Conservation (phyloP, 352 stramenopile genomes). For the Phytophthora citricola region DNA sequence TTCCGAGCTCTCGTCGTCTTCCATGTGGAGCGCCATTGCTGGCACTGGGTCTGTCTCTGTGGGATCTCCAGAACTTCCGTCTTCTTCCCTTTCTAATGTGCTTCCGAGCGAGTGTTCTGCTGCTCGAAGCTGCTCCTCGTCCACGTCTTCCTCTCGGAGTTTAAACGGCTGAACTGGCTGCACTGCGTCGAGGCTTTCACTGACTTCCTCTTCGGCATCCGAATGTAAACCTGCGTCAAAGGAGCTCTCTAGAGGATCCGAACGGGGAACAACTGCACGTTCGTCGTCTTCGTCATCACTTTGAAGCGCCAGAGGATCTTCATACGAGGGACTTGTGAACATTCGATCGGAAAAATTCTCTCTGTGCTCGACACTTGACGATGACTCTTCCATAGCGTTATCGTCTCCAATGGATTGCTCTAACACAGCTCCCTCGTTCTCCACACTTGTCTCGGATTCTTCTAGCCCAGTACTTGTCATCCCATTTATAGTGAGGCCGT, state of each 20-base stretch:
- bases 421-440: background rate
- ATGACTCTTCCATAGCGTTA: slow-evolving; percentile 4
- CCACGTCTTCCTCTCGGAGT: slow-evolving; percentile 11
- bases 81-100: background rate
- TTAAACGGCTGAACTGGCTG: slow-evolving; percentile 5
- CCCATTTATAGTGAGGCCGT: background rate
- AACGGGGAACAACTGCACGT: background rate
- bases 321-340: background rate
- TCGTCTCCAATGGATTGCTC: too few species aligned
- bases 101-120: slow-evolving; percentile 13
- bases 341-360: background rate
- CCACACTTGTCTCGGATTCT: background rate
- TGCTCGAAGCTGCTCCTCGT: slow-evolving; percentile 30
- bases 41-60: background rate
- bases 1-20: slow-evolving; percentile 29
- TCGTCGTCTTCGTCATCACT: slow-evolving; percentile 7
- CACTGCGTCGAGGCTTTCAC: background rate
- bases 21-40: slow-evolving; percentile 12
- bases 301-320: background rate
- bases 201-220: slow-evolving; percentile 13
- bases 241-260: slow-evolving; percentile 21
- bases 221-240: slow-evolving; percentile 16
- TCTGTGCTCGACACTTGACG: background rate
- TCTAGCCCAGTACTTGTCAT: background rate
- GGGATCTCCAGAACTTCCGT: background rate